A percentile compares a stretch with the other conserved stretches of the same genome.
Evolutionary conservation across 2,329 filamentous ascomycete species (phyloP).

Genomic region (Trichoderma semiorbis): DNA sequence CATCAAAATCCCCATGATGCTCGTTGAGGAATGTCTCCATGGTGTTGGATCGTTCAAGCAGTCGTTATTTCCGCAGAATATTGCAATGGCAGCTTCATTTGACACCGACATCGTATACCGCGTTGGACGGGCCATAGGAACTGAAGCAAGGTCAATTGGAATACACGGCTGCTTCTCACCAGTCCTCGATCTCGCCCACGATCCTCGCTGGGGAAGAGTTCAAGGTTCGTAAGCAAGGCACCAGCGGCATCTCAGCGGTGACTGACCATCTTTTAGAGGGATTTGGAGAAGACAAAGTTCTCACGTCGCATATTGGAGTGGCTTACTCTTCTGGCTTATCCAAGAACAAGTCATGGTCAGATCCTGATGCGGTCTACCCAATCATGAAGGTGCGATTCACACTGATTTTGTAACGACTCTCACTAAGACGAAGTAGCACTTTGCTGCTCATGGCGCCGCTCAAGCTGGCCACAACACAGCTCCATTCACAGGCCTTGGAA

Average conservation of each 20-base stretch:
- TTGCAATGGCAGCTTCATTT: slow-evolving; percentile 14
- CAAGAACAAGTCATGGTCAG: slow-evolving; percentile 13
- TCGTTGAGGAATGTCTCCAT: slow-evolving; percentile 15
- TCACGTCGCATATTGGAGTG: slow-evolving; percentile 12
- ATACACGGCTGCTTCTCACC: slow-evolving; percentile 16
- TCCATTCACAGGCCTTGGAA: slow-evolving; percentile 12
- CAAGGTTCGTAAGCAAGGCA: background rate
- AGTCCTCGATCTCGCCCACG: slow-evolving; percentile 15
- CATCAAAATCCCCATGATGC: slow-evolving; percentile 15
- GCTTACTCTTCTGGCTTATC: slow-evolving; percentile 16
- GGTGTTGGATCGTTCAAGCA: slow-evolving; percentile 11
- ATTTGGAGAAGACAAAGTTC: slow-evolving; percentile 17
- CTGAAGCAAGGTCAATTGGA: slow-evolving; percentile 11
- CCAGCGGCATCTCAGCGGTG: background rate
- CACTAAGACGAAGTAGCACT: background rate
- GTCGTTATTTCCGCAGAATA: slow-evolving; percentile 14
- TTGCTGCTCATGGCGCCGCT: background rate
- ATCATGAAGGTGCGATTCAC: slow-evolving; percentile 5
- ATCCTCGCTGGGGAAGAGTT: slow-evolving; percentile 14
- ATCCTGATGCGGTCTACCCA: slow-evolving; percentile 9
- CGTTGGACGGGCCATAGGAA: slow-evolving; percentile 13
- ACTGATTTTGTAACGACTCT: background rate
- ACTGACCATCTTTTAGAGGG: background rate
- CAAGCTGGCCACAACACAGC: slow-evolving; percentile 9
- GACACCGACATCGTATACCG: slow-evolving; percentile 16